A percentile compares a stretch with the other conserved stretches of the same genome.
Conservation (phyloP, 768 basidiomycete genomes). For the Pholiota conissans region DNA sequence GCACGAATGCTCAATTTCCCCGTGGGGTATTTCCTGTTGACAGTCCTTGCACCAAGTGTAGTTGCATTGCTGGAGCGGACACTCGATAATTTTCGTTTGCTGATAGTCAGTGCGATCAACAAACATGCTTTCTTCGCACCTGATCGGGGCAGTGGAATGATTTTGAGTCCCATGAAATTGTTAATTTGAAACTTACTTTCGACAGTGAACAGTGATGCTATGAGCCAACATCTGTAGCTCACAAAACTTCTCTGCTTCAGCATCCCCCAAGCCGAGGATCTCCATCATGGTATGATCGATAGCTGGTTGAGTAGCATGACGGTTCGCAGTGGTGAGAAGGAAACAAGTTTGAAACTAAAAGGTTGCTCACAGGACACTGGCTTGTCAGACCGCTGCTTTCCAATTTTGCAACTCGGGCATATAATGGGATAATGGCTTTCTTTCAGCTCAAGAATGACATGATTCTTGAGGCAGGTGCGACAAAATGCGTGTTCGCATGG, state of each 20-base stretch:
- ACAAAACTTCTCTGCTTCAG: constrained; percentile 27
- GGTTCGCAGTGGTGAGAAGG: no score
- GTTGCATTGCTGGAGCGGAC: constrained; percentile 48
- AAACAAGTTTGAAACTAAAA: no score
- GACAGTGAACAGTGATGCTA: constrained; percentile 42
- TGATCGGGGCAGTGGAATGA: constrained; percentile 17
- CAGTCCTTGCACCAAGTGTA: constrained; percentile 64
- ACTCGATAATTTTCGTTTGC: constrained; percentile 38
- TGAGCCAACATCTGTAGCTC: constrained; percentile 32
- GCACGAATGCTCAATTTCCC: constrained; percentile 47
- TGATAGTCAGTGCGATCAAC: constrained; percentile 53
- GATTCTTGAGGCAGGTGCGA: constrained; percentile 45
- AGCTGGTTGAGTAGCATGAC: no score
- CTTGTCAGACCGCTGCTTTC: constrained; percentile 7
- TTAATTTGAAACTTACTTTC: constrained; percentile 35
- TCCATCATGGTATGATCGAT: constrained; percentile 10
- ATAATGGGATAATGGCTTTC: constrained; percentile 56
- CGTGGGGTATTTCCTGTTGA: constrained; percentile 38
- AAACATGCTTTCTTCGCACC: constrained; percentile 48
- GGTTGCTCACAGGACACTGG: background rate
- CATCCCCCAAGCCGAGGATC: constrained; percentile 32
- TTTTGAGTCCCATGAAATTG: no score
- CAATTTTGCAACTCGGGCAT: constrained; percentile 54
- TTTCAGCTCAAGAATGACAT: constrained; percentile 42
- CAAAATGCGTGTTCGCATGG: constrained; percentile 55